Evolutionary conservation across 1,284 basidiomycete species (phyloP).

Genomic region (Nidula niveotomentosa): DNA sequence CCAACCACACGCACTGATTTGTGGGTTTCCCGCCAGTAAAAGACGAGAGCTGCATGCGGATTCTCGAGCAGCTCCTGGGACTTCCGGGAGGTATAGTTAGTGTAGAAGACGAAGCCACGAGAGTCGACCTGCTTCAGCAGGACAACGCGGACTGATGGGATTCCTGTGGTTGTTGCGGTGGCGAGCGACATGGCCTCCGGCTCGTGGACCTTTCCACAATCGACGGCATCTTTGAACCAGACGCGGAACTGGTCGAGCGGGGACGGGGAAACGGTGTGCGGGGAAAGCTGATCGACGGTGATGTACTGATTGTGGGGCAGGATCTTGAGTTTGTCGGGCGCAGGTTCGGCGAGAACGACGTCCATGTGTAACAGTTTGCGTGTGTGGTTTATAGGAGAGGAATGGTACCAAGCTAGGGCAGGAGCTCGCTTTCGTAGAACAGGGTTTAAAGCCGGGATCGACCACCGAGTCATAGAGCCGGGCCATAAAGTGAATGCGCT

Average conservation of each 20-base stretch:
- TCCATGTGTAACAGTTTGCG: constrained; percentile 24
- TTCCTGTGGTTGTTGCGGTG: constrained; percentile 69
- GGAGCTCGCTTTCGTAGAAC: too few species aligned
- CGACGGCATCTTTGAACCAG: constrained; percentile 78
- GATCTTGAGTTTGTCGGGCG: constrained; percentile 58
- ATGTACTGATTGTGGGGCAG: constrained; percentile 78
- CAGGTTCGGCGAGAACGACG: constrained; percentile 31
- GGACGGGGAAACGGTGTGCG: constrained; percentile 53
- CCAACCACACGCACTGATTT: constrained; percentile 87
- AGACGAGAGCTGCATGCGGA: constrained; percentile 79
- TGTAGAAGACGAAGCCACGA: constrained; percentile 92
- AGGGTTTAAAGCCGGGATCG: too few species aligned
- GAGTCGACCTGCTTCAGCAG: constrained; percentile 89
- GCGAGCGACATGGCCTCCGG: constrained; percentile 89
- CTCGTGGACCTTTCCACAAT: constrained; percentile 61
- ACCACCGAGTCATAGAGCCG: too few species aligned
- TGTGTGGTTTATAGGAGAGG: not conserved
- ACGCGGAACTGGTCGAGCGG: constrained; percentile 82
- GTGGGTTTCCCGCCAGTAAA: constrained; percentile 91
- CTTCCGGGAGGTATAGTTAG: constrained; percentile 95
- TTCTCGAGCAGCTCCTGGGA: constrained; percentile 78
- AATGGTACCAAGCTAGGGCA: too few species aligned
- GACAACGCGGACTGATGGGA: constrained; percentile 89
- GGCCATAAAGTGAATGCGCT: too few species aligned
- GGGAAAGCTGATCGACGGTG: constrained; percentile 60